Evolutionary conservation across 2,329 filamentous ascomycete species (phyloP).

Genomic region (Alternaria angustiovoidea): DNA sequence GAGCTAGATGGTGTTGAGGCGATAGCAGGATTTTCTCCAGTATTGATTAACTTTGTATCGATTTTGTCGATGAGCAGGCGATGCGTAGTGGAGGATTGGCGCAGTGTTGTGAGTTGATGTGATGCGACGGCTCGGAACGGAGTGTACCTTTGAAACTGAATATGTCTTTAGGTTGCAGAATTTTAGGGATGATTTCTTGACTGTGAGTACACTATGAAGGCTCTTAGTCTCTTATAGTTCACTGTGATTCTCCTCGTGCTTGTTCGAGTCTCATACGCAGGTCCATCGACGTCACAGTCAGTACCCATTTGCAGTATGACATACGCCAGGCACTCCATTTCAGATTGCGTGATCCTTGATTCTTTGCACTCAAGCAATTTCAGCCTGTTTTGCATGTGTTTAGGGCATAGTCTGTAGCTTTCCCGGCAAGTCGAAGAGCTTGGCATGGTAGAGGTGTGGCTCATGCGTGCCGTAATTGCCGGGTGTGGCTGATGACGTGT

Average conservation of each 20-base stretch:
- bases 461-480: constrained; percentile 1
- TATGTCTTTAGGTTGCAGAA: too few species aligned
- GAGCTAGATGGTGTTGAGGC: background rate
- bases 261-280: background rate
- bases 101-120: too few species aligned
- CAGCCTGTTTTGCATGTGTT: constrained; percentile 3
- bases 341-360: background rate
- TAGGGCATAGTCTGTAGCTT: background rate
- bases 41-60: too few species aligned
- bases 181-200: too few species aligned
- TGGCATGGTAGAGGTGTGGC: constrained; percentile 2
- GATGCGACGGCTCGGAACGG: too few species aligned
- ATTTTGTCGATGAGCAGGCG: too few species aligned
- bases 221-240: too few species aligned
- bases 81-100: too few species aligned
- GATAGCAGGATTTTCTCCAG: background rate
- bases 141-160: too few species aligned
- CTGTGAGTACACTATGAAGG: too few species aligned
- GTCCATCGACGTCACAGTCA: background rate
- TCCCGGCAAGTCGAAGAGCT: background rate
- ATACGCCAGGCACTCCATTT: background rate
- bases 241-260: background rate
- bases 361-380: background rate
- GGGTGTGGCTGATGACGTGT: constrained; percentile 5
- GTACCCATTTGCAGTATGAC: background rate